Percentiles rank a stretch among this genome's conserved stretches.
These are phyloP conservation scores for Rhodotorula diobovata DNA, from an alignment of 768 basidiomycete genomes.

Conservation along the genomic window DNA sequence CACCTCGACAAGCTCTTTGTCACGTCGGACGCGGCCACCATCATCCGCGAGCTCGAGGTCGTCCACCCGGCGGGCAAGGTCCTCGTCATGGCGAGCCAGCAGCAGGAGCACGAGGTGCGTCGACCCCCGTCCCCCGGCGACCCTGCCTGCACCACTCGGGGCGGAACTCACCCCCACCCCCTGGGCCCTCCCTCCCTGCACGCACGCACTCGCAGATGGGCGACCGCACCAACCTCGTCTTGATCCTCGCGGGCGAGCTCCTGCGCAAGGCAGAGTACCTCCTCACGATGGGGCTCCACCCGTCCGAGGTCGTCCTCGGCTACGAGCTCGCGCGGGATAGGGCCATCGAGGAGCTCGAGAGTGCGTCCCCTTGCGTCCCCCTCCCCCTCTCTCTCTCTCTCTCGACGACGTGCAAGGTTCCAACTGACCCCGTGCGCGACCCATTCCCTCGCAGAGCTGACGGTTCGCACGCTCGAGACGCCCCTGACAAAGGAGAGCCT, in stretches of 20 bases:
- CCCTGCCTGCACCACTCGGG: too few species aligned
- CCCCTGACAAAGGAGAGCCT: constrained; percentile 69
- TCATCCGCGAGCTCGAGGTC: constrained; percentile 95
- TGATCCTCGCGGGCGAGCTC: constrained; percentile 92
- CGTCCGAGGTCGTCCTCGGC: constrained; percentile 88
- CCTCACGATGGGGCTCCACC: constrained; percentile 92
- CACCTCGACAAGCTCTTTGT: constrained; percentile 93
- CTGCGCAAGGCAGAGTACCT: constrained; percentile 88
- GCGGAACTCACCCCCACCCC: too few species aligned
- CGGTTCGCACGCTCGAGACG: constrained; percentile 63
- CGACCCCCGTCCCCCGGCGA: not conserved
- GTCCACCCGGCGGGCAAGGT: constrained; percentile 98
- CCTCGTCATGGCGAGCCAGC: constrained; percentile 97
- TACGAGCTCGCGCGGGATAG: constrained; percentile 86
- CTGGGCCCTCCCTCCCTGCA: too few species aligned
- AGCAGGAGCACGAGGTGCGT: constrained; percentile 85
- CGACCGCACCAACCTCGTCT: constrained; percentile 89
- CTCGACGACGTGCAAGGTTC: not conserved
- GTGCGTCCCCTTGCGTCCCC: constrained; percentile 54
- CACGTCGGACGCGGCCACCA: constrained; percentile 97
- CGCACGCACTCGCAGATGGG: constrained; percentile 64
- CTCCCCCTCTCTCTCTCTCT: not conserved
- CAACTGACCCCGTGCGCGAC: not conserved
- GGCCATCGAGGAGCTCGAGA: constrained; percentile 79
- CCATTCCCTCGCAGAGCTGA: constrained; percentile 54